phyloP scores from a whole-genome alignment of 805 yeast genomes.

The Schwanniomyces vanrijiae region DNA sequence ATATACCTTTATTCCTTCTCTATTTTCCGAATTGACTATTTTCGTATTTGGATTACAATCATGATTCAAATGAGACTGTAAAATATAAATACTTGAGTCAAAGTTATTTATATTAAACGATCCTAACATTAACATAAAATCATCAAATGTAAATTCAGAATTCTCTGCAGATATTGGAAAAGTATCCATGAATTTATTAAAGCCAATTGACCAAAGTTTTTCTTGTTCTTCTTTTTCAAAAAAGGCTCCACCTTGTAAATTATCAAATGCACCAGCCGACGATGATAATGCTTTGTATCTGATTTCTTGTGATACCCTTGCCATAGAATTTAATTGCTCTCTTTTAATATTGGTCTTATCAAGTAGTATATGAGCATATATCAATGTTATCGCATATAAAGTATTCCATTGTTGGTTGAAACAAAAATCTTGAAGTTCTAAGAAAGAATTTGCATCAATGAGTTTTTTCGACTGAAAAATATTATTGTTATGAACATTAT shows the following conservation, averaged over 20 bases:
- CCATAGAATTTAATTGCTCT: slow-evolving; percentile 60
- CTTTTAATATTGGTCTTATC: slow-evolving; percentile 43
- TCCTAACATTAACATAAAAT: slow-evolving; percentile 63
- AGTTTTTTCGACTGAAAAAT: slow-evolving; percentile 32
- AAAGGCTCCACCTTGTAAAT: slow-evolving; percentile 51
- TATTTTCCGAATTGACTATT: slow-evolving; percentile 43
- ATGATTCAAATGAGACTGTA: slow-evolving; percentile 75
- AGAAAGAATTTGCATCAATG: slow-evolving; percentile 52
- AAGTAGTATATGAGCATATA: slow-evolving; percentile 45
- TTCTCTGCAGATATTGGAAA: slow-evolving; percentile 40
- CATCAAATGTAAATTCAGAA: slow-evolving; percentile 42
- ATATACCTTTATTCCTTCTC: slow-evolving; percentile 56
- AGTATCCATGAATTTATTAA: slow-evolving; percentile 46
- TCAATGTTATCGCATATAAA: slow-evolving; percentile 61
- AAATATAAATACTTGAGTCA: slow-evolving; percentile 58
- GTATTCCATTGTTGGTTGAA: slow-evolving; percentile 66
- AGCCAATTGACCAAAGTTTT: slow-evolving; percentile 60
- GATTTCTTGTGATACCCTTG: slow-evolving; percentile 64
- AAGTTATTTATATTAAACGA: slow-evolving; percentile 73
- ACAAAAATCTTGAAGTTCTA: slow-evolving; percentile 58
- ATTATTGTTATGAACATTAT: slow-evolving; percentile 34
- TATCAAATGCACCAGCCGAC: slow-evolving; percentile 53
- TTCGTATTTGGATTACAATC: slow-evolving; percentile 71
- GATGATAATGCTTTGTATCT: slow-evolving; percentile 61
- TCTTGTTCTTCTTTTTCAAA: slow-evolving; percentile 58